Conservation (phyloP, 2,329 filamentous ascomycete species). For the Chaetomiaceae sp. region DNA sequence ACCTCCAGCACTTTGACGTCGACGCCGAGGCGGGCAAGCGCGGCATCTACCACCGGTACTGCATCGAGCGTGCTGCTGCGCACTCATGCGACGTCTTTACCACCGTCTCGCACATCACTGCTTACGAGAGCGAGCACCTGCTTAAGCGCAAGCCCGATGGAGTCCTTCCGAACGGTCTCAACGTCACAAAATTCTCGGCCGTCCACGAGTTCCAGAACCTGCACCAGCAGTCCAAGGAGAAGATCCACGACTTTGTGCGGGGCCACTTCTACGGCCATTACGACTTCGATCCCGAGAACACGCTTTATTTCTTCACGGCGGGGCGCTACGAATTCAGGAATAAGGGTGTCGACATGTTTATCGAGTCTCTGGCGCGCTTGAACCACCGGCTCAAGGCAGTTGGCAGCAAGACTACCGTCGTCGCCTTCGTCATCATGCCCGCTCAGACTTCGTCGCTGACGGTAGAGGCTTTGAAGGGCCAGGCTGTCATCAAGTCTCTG, state of each 20-base stretch:
- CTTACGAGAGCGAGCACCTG: constrained; percentile 95
- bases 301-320: constrained; percentile 94
- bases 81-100: constrained; percentile 96
- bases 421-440: constrained; percentile 98
- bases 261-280: constrained; percentile 98
- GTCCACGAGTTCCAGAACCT: constrained; percentile 99
- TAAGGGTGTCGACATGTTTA: constrained; percentile 99
- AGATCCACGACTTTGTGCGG: constrained; percentile 96
- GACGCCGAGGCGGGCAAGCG: constrained; percentile 96
- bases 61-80: constrained; percentile 89
- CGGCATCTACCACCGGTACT: constrained; percentile 97
- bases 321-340: constrained; percentile 97
- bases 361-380: constrained; percentile 87
- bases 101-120: constrained; percentile 96
- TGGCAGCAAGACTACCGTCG: constrained; percentile 87
- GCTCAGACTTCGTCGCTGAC: constrained; percentile 93
- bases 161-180: constrained; percentile 91
- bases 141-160: constrained; percentile 97
- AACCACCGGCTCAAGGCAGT: constrained; percentile 86
- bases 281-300: constrained; percentile 95
- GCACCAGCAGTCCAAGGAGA: constrained; percentile 93
- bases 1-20: constrained; percentile 93
- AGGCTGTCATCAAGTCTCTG: constrained; percentile 94
- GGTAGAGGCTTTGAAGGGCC: constrained; percentile 91
- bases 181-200: constrained; percentile 97